Evolutionary conservation across 176 grass and related monocot species (phyloP).

Genomic region (Bonia amplexicaulis): DNA sequence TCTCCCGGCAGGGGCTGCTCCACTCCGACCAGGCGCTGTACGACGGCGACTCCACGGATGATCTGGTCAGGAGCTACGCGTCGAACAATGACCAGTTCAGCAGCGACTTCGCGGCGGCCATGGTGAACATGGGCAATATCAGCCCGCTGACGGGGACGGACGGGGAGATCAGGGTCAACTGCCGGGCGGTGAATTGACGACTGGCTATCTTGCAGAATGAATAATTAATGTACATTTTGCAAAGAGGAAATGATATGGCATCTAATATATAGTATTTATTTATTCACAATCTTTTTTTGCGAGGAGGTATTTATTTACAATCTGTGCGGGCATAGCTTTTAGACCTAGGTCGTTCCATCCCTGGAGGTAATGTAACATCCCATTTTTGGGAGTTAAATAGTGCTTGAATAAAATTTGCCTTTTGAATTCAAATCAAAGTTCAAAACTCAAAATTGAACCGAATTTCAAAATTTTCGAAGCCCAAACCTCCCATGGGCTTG

Average conservation of each 20-base stretch:
- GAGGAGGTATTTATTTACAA: too few species aligned
- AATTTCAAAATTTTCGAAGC: too few species aligned
- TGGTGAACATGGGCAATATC: conserved; percentile 41
- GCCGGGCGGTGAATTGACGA: conserved; percentile 31
- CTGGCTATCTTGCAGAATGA: neutral
- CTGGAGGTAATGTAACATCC: too few species aligned
- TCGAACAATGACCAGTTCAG: neutral
- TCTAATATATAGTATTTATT: neutral
- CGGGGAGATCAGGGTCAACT: conserved; percentile 51
- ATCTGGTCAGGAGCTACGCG: conserved; percentile 21
- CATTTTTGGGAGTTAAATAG: too few species aligned
- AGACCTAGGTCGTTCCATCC: too few species aligned
- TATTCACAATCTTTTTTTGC: neutral
- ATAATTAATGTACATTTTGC: neutral
- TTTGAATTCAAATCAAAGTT: too few species aligned
- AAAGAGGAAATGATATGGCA: neutral
- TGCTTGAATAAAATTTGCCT: too few species aligned
- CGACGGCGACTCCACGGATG: conserved; percentile 28
- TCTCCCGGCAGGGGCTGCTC: conserved; percentile 29
- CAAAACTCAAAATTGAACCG: too few species aligned
- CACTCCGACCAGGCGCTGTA: conserved; percentile 63
- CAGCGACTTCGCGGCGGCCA: conserved; percentile 43
- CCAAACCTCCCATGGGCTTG: too few species aligned
- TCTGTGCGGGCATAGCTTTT: too few species aligned
- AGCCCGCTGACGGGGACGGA: conserved; percentile 29